A percentile compares a stretch with the other conserved stretches of the same genome.
Evolutionary conservation across 2,329 filamentous ascomycete genomes (phyloP).

Genomic region (Domatiomyces globalis): DNA sequence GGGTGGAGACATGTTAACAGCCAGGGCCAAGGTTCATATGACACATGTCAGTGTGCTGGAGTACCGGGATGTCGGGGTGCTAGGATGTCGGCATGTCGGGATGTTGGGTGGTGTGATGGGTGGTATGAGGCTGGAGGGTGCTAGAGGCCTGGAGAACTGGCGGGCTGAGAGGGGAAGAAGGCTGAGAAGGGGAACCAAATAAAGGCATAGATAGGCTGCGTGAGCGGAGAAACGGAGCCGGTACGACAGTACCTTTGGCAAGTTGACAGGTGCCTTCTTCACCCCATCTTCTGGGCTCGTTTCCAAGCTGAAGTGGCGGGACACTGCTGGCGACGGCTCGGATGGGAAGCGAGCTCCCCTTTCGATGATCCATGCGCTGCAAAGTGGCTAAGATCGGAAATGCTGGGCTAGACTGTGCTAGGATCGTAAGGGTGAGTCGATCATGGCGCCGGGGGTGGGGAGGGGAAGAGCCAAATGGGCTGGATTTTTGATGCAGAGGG

Average conservation of each 20-base stretch:
- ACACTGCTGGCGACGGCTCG: neutral
- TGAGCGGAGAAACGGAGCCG: neutral
- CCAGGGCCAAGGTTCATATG: neutral
- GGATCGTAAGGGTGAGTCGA: neutral
- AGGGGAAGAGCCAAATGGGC: neutral
- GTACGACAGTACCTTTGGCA: neutral
- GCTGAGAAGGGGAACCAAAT: neutral
- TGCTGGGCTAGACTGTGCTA: constrained; percentile 1
- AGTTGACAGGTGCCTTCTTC: neutral
- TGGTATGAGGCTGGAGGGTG: neutral
- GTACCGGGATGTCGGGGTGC: no score
- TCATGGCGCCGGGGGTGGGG: neutral
- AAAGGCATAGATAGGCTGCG: neutral
- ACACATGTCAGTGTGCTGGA: neutral
- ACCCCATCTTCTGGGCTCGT: neutral
- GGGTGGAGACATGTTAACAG: neutral
- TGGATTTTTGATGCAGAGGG: neutral
- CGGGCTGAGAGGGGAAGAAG: neutral
- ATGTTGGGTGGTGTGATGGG: neutral
- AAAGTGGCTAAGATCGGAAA: neutral
- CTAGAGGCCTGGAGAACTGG: neutral
- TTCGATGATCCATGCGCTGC: neutral
- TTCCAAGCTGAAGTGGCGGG: neutral
- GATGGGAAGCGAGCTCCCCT: neutral
- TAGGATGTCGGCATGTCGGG: no score